These are phyloP conservation scores for Heliamphora pulchella DNA, from an alignment of 179 eudicot species.

Conservation along the genomic window DNA sequence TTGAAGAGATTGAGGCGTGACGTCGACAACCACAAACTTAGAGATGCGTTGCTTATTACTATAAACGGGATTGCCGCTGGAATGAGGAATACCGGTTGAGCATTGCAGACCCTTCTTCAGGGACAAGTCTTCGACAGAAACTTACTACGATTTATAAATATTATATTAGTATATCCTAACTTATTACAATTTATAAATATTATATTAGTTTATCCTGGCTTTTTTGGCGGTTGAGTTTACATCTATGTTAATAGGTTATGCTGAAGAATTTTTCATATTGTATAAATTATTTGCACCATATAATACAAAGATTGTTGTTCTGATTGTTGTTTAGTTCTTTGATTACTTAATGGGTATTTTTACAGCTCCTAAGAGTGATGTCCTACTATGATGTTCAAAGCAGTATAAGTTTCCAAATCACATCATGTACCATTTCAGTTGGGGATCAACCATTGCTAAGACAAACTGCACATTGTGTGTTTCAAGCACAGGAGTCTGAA, in stretches of 20 bases:
- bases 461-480: too few species aligned
- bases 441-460: too few species aligned
- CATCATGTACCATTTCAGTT: too few species aligned
- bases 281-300: neutral
- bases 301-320: neutral
- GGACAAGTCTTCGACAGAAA: neutral
- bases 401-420: neutral
- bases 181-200: neutral
- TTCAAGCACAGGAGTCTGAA: too few species aligned
- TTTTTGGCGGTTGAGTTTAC: neutral
- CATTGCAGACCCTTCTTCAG: neutral
- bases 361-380: neutral
- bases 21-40: constrained; percentile 50
- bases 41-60: constrained; percentile 78
- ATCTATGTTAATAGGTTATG: neutral
- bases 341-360: neutral
- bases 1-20: constrained; percentile 68
- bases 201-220: neutral
- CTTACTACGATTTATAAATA: neutral
- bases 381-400: neutral
- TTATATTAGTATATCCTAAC: neutral
- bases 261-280: neutral
- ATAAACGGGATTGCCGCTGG: constrained; percentile 93
- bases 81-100: constrained; percentile 87
- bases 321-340: neutral